Evolutionary conservation across 192 early-diverging fungal species (phyloP).

Genomic region (Gonapodya sp.): DNA sequence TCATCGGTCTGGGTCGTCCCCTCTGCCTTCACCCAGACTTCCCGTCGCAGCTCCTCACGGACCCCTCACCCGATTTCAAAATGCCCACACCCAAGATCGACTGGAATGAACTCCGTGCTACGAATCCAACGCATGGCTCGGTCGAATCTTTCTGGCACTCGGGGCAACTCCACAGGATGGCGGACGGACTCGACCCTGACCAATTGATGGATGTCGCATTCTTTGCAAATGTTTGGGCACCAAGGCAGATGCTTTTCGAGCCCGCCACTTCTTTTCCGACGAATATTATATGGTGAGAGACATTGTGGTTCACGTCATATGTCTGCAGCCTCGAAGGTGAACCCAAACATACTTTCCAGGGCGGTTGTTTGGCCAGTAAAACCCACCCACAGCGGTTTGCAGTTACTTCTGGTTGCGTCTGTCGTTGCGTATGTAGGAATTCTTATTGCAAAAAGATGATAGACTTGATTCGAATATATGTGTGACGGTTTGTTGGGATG

Average conservation of each 20-base stretch:
- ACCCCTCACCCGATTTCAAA: neutral
- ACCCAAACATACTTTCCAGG: neutral
- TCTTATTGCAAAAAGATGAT: no score
- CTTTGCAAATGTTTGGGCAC: neutral
- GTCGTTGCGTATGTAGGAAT: no score
- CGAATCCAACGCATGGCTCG: neutral
- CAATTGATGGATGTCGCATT: neutral
- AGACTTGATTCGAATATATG: no score
- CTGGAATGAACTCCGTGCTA: neutral
- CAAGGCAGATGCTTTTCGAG: neutral
- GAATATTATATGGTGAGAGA: neutral
- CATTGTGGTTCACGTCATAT: neutral
- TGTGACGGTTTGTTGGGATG: no score
- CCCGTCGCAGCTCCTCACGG: neutral
- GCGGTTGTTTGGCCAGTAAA: neutral
- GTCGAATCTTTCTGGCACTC: constrained; percentile 8
- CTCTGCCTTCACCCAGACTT: constrained; percentile 10
- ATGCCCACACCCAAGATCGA: neutral
- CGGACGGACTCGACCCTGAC: constrained; percentile 7
- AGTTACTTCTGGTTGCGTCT: neutral
- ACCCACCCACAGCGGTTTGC: neutral
- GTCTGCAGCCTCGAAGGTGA: neutral
- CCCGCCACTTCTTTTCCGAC: neutral
- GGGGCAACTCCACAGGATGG: constrained; percentile 5
- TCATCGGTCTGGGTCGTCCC: constrained; percentile 2